A percentile compares a stretch with the other conserved stretches of the same genome.
Evolutionary conservation across 257 asterid genomes (phyloP).

Genomic region (Craterostigma plantagineum): DNA sequence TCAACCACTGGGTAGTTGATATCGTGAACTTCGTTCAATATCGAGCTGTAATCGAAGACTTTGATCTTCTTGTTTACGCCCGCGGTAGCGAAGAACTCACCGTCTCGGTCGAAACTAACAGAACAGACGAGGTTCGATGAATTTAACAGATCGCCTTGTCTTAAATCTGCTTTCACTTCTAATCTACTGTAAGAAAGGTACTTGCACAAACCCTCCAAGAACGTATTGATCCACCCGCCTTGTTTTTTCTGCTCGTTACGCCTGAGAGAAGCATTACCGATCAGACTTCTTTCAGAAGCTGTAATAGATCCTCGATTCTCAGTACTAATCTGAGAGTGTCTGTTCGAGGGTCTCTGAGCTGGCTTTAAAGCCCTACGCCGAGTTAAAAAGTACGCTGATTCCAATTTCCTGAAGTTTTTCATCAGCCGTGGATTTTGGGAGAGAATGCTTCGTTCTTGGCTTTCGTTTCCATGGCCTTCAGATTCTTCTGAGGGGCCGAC

Average conservation of each 20-base stretch:
- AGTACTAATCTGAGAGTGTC: conserved; percentile 27
- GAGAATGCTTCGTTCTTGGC: conserved; percentile 24
- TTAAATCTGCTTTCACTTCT: conserved; percentile 69
- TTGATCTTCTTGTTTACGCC: conserved; percentile 98
- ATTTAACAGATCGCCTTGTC: conserved; percentile 85
- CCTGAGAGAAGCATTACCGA: conserved; percentile 43
- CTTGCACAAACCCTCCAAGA: conserved; percentile 69
- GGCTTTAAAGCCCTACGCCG: conserved; percentile 39
- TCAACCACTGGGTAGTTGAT: conserved; percentile 90
- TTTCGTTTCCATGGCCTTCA: conserved; percentile 16
- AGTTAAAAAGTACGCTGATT: conserved; percentile 59
- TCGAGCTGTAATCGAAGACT: conserved; percentile 62
- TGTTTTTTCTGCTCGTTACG: conserved; percentile 20
- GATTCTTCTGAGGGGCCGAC: conserved; percentile 15
- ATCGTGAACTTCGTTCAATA: conserved; percentile 53
- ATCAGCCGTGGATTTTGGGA: conserved; percentile 48
- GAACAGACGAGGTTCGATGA: conserved; percentile 92
- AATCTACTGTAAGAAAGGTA: conserved; percentile 63
- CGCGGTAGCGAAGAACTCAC: conserved; percentile 90
- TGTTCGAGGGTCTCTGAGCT: conserved; percentile 15
- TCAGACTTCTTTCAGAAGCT: conserved; percentile 58
- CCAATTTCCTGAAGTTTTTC: conserved; percentile 71
- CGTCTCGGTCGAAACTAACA: conserved; percentile 90
- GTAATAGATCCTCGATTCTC: conserved; percentile 33
- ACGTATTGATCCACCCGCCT: conserved; percentile 54